Percentiles rank a stretch among this genome's conserved stretches.
Evolutionary conservation across 2,329 filamentous ascomycete genomes (phyloP).

Genomic region (Fusarium sp.): DNA sequence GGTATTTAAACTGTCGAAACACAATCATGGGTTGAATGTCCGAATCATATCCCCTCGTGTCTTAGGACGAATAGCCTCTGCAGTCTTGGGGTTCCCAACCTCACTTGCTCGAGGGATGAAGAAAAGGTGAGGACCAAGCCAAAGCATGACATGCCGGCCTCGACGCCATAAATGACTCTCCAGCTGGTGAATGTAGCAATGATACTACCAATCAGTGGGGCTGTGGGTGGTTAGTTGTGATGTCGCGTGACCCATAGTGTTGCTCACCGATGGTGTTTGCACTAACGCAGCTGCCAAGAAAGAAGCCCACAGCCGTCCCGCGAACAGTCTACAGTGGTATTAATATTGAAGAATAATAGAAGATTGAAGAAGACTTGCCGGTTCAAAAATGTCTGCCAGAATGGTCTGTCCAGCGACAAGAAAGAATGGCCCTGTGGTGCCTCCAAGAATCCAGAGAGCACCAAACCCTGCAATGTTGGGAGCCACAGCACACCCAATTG

Average conservation of each 20-base stretch:
- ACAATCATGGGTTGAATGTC: constrained; percentile 43
- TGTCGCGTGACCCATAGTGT: fast-evolving
- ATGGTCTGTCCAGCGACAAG: constrained; percentile 44
- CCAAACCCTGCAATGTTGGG: constrained; percentile 40
- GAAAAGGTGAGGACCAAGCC: constrained; percentile 40
- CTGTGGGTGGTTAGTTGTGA: constrained; percentile 9
- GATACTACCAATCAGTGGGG: constrained; percentile 42
- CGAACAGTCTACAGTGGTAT: constrained; percentile 30
- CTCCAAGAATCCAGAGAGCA: constrained; percentile 40
- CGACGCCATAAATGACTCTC: constrained; percentile 44
- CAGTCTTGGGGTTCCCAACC: constrained; percentile 36
- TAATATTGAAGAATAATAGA: background rate
- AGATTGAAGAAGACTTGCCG: constrained; percentile 15
- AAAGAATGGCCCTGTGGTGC: constrained; percentile 43
- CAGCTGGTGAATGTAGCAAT: constrained; percentile 45
- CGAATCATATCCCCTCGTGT: constrained; percentile 29
- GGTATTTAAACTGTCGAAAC: constrained; percentile 41
- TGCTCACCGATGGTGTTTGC: constrained; percentile 42
- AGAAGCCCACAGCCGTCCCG: constrained; percentile 43
- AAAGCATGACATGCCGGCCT: constrained; percentile 43
- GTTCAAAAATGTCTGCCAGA: constrained; percentile 43
- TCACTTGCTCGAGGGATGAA: constrained; percentile 42
- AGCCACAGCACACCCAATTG: constrained; percentile 35
- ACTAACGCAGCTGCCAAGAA: constrained; percentile 42
- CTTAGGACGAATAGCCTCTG: constrained; percentile 17